Percentiles rank a stretch among this genome's conserved stretches.
phyloP scores from a whole-genome alignment of 1,139 yeast genomes.

The Scheffersomyces illinoinensis region DNA sequence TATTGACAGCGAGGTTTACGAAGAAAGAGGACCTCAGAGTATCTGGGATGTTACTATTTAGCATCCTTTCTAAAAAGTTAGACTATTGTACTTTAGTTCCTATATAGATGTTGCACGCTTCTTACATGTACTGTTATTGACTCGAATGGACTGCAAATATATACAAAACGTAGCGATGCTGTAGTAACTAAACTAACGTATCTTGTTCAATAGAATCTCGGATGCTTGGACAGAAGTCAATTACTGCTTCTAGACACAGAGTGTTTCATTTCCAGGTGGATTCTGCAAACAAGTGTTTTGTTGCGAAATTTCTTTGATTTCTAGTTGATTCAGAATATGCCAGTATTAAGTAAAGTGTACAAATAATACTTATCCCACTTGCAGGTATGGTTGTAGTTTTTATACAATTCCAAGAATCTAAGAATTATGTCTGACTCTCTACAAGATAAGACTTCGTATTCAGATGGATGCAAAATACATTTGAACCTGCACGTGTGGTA shows the following conservation, averaged over 20 bases:
- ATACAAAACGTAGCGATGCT: too few relatives aligned
- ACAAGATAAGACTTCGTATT: neutral
- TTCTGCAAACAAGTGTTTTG: too few relatives aligned
- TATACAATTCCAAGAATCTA: too few relatives aligned
- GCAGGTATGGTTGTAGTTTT: too few relatives aligned
- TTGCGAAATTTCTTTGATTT: too few relatives aligned
- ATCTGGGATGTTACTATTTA: conserved; percentile 52
- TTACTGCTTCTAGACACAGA: too few relatives aligned
- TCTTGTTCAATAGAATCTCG: neutral
- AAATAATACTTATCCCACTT: too few relatives aligned
- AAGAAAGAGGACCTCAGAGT: conserved; percentile 76
- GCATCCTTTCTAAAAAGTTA: neutral
- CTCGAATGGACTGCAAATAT: neutral
- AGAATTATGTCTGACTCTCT: too few relatives aligned
- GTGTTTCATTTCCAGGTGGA: too few relatives aligned
- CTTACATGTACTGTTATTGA: neutral
- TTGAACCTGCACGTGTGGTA: neutral
- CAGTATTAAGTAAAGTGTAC: too few relatives aligned
- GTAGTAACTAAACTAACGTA: neutral
- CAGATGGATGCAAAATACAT: neutral
- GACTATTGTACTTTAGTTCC: neutral
- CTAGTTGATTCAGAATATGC: too few relatives aligned
- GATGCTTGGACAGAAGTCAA: too few relatives aligned
- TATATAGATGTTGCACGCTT: neutral
- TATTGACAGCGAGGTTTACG: conserved; percentile 70